A percentile compares a stretch with the other conserved stretches of the same genome.
phyloP scores from a whole-genome alignment of 345 rosid species.

The Salix caprea region DNA sequence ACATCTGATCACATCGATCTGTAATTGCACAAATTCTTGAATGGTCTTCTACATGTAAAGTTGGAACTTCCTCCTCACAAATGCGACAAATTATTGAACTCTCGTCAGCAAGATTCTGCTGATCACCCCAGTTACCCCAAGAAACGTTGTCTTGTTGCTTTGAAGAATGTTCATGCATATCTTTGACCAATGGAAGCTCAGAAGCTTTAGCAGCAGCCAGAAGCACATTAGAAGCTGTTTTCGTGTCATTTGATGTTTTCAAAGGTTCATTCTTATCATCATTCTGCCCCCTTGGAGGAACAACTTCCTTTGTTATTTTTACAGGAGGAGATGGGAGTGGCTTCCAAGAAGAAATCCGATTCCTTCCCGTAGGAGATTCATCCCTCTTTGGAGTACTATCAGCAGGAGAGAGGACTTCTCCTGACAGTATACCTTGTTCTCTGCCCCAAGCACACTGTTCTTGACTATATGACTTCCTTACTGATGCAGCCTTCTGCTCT shows the following conservation, averaged over 20 bases:
- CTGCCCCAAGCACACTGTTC: constrained; percentile 85
- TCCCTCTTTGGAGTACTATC: constrained; percentile 43
- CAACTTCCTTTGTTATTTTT: constrained; percentile 53
- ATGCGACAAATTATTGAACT: constrained; percentile 93
- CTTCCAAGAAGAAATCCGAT: constrained; percentile 90
- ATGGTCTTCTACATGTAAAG: constrained; percentile 89
- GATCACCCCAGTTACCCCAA: constrained; percentile 98
- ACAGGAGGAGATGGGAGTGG: constrained; percentile 73
- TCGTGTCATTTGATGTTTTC: constrained; percentile 30
- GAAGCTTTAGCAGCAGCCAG: constrained; percentile 34
- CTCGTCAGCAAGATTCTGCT: constrained; percentile 60
- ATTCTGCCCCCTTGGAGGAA: constrained; percentile 45
- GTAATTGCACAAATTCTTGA: constrained; percentile 91
- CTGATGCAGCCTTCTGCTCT: constrained; percentile 67
- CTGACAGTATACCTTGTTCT: constrained; percentile 41
- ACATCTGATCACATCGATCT: constrained; percentile 90
- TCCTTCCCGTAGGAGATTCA: constrained; percentile 62
- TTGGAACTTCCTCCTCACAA: constrained; percentile 96
- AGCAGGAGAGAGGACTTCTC: constrained; percentile 35
- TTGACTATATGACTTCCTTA: constrained; percentile 90
- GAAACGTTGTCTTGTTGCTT: constrained; percentile 85
- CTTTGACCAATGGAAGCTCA: constrained; percentile 54
- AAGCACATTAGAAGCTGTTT: constrained; percentile 42
- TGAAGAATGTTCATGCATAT: constrained; percentile 52
- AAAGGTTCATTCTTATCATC: constrained; percentile 51